Base-by-base conservation (phyloP, 768 basidiomycete species). In the Leccinellum luteum region DNA sequence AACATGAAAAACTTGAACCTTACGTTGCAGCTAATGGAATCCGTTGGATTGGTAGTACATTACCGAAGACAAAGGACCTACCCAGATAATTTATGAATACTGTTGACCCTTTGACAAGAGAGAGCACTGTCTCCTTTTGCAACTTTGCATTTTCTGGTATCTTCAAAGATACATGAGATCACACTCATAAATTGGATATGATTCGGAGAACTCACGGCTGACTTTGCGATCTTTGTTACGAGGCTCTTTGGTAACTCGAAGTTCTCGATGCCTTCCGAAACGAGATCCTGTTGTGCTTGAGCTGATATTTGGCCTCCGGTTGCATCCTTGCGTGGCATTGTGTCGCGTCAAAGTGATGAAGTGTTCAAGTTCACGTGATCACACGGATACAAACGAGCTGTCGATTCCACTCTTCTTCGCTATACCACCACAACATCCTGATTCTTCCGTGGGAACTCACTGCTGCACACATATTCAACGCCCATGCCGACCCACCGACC, bases 11-110 rank as follows among this genome's bases (percentile, higher is more conserved):
- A 25, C 6, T 7, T 44, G 3, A 3, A 7, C 67, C 78, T 67
- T 60, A 81, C 81, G 75, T 78, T 34, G 80, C 76, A 60, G 78
- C 81, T 83, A 58, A 57, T 51, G 6, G 19, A 53, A 34, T 44
- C 8, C 14, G 23, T 63, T 27, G 60, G 59, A 30, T 44, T 28
- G n/a, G 5, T 19, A 44, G 6, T 19, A 38, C 21, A 50, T 3
- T 35, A 21, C 27, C 17, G 15, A 31, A 1, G n/a, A n/a, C n/a
- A 6, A 27, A 48, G 13, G 13, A 43, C 86, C 63, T 70, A 89
- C 95, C 88, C 8, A 98, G 78, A 65, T 94, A 96, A 71, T 90
- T 95, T 63, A 99, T 94, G 71, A 98, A 98, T 52, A 98, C 89
- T 0, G 95, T 95, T 4, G 94, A 92, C 30, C 89, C 88, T 69